A percentile compares a stretch with the other conserved stretches of the same genome.
Evolutionary conservation across 257 asterid species (phyloP).

Genomic region (Buddleja alternifolia): DNA sequence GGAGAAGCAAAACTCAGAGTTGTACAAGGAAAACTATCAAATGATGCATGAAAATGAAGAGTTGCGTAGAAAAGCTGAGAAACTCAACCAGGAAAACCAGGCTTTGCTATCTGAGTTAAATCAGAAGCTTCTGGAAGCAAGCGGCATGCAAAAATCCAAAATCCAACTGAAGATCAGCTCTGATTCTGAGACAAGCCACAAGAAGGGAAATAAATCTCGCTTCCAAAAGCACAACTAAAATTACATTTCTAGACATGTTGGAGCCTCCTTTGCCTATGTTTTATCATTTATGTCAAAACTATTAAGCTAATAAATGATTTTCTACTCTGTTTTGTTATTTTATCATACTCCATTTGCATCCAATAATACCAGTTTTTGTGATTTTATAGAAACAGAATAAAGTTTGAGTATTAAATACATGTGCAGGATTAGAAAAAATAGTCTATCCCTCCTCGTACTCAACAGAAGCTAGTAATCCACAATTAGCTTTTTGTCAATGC

Average conservation of each 20-base stretch:
- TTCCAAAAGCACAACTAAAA: conserved; percentile 34
- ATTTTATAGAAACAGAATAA: conserved; percentile 30
- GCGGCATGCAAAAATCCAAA: too few relatives aligned
- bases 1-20: conserved; percentile 55
- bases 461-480: conserved; percentile 57
- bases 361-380: conserved; percentile 22
- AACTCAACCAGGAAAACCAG: conserved; percentile 54
- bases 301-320: conserved; percentile 25
- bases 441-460: neutral
- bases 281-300: conserved; percentile 24
- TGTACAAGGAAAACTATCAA: conserved; percentile 53
- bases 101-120: conserved; percentile 47
- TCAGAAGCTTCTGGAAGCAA: conserved; percentile 29
- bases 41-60: conserved; percentile 53
- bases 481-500: conserved; percentile 71
- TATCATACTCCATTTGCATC: conserved; percentile 4
- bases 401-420: neutral
- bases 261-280: conserved; percentile 9
- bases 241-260: neutral
- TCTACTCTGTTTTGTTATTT: conserved; percentile 22
- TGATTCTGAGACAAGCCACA: conserved; percentile 29
- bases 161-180: conserved; percentile 18
- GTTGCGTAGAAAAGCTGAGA: conserved; percentile 54
- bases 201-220: conserved; percentile 27
- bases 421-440: neutral